Conservation (phyloP, 2,329 filamentous ascomycete genomes). For the Blastomyces silverae region DNA sequence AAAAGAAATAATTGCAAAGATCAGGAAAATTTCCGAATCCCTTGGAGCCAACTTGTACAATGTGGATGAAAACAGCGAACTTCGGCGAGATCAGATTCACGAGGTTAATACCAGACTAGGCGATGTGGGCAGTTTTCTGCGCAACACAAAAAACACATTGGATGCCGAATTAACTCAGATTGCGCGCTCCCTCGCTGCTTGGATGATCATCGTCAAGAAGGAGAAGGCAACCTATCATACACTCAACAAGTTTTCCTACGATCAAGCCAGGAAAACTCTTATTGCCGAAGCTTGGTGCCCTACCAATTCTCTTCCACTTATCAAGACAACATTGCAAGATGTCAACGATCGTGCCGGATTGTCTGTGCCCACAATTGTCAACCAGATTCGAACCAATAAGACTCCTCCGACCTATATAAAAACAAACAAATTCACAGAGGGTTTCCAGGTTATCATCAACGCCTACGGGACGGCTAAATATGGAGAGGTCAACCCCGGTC, state of each 20-base stretch:
- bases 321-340: conserved; percentile 89
- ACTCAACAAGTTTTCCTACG: conserved; percentile 93
- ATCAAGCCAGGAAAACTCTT: conserved; percentile 87
- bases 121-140: conserved; percentile 85
- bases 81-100: conserved; percentile 90
- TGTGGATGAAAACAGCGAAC: conserved; percentile 94
- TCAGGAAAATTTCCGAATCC: conserved; percentile 97
- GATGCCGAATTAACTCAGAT: conserved; percentile 92
- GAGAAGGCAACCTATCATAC: conserved; percentile 97
- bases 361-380: conserved; percentile 97
- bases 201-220: conserved; percentile 97
- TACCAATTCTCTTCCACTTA: conserved; percentile 78
- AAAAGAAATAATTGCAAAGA: conserved; percentile 97
- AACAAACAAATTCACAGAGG: conserved; percentile 97
- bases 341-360: conserved; percentile 93
- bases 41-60: conserved; percentile 93
- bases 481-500: conserved; percentile 89
- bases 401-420: conserved; percentile 95
- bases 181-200: conserved; percentile 81
- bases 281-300: conserved; percentile 98
- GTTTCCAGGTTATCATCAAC: conserved; percentile 98
- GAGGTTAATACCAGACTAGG: conserved; percentile 91
- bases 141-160: conserved; percentile 90
- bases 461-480: conserved; percentile 98
- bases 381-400: conserved; percentile 94